Evolutionary conservation across 2,329 filamentous ascomycete genomes (phyloP).

Genomic region (Pseudogymnoascus sp.): DNA sequence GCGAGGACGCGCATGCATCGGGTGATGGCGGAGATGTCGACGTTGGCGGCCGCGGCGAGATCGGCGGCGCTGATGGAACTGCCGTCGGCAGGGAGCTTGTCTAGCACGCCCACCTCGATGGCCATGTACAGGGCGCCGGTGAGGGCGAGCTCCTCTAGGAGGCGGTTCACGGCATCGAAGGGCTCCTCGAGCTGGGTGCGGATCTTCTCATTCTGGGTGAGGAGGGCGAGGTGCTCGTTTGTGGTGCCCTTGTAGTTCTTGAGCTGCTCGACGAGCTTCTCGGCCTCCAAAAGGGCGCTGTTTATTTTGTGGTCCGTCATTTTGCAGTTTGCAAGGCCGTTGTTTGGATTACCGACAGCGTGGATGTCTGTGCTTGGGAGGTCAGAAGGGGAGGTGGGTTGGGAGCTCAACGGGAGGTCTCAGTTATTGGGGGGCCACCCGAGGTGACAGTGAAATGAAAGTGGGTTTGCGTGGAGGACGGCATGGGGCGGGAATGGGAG

Average conservation of each 20-base stretch:
- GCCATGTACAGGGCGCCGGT: constrained; percentile 18
- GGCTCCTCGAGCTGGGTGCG: constrained; percentile 18
- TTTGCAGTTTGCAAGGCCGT: neutral
- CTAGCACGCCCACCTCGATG: constrained; percentile 14
- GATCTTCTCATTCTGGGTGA: constrained; percentile 17
- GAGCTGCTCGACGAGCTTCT: constrained; percentile 16
- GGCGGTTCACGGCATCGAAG: constrained; percentile 18
- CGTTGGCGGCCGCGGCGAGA: constrained; percentile 21
- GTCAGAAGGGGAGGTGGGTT: neutral
- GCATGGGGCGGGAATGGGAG: neutral
- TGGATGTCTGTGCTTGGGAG: neutral
- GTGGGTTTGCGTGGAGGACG: neutral
- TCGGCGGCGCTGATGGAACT: constrained; percentile 14
- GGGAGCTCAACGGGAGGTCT: neutral
- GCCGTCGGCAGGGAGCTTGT: constrained; percentile 13
- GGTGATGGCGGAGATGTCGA: constrained; percentile 26
- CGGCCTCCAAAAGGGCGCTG: constrained; percentile 9
- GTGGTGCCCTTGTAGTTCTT: constrained; percentile 19
- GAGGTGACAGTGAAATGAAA: neutral
- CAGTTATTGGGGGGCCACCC: neutral
- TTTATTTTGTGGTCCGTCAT: neutral
- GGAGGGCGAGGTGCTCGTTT: constrained; percentile 14
- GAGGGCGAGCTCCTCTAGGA: constrained; percentile 19
- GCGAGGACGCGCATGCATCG: constrained; percentile 27
- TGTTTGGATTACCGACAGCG: neutral